Evolutionary conservation across 495 filamentous ascomycete genomes (phyloP), one percentile per base, ranked within the genome.

Genomic region (Aspergillus saccharolyticus): DNA sequence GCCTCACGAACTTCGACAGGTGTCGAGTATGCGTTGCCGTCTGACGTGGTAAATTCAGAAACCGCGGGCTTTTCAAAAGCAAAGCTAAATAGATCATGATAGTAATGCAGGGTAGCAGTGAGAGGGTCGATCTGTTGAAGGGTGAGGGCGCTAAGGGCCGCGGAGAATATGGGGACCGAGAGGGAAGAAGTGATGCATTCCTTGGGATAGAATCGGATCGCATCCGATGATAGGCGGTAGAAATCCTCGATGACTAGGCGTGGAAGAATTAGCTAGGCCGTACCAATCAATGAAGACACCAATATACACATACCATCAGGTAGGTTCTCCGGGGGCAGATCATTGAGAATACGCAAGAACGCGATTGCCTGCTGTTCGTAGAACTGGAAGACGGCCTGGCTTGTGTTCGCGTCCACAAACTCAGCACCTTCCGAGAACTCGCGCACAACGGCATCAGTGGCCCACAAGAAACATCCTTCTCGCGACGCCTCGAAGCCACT

Each of bases 391-490:
- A 97, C 92, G 53, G 89, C 85, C 47, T 87, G 80, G n/a, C 88
- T 88, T n/a, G 89, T 94, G n/a, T 78, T 71, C 20, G 84, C 76
- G 46, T 91, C 86, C n/a, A 96, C 89, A 51, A 85, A 80, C 57
- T 96, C 91, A 45, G 85, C 83, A 45, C 92, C 92, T 54, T 91
- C 88, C 0, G 90, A 90, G 68, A 96, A 99, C 65, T 99, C 94
- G 44, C 95, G 88, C 17, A 97, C 81, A 59, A 99, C 93, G 12
- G 94, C 88, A 60, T 90, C 90, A 3, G 93, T 96, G 21, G 91
- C 92, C 94, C 94, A 99, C 42, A 99, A 75, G 78, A 99, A 97
- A 70, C 93, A 96, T 18, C 94, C 95, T 71, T 97, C 93, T 44
- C 86, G 85, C 3, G 93, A 96, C 15, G 81, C 82, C 44, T 88